Evolutionary conservation across 1,284 basidiomycete species (phyloP).

Genomic region (Acaromyces ingoldii): DNA sequence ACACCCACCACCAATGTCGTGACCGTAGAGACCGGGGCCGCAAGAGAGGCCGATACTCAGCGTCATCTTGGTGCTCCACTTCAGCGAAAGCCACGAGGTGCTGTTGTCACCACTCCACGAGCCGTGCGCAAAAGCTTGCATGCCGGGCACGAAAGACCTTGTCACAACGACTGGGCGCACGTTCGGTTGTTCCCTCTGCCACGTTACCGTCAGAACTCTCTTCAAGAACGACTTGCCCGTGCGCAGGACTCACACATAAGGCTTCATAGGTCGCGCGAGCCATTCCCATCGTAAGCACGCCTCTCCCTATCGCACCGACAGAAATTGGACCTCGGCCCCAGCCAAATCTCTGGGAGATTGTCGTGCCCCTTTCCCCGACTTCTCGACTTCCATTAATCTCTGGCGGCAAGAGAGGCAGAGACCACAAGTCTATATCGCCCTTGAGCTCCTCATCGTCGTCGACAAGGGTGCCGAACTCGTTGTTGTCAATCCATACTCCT

Average conservation of each 20-base stretch:
- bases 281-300: conserved; percentile 22
- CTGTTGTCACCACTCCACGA: conserved; percentile 25
- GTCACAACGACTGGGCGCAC: conserved; percentile 20
- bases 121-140: conserved; percentile 22
- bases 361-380: background rate
- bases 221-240: background rate
- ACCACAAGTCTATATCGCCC: conserved; percentile 15
- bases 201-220: background rate
- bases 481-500: conserved; percentile 29
- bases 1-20: conserved; percentile 20
- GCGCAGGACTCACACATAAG: conserved; percentile 2
- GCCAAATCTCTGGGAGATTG: background rate
- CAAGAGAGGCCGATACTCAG: conserved; percentile 16
- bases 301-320: conserved; percentile 15
- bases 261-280: conserved; percentile 15
- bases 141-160: conserved; percentile 19
- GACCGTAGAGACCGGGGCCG: conserved; percentile 20
- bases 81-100: conserved; percentile 20
- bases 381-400: background rate
- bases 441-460: conserved; percentile 17
- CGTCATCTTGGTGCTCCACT: conserved; percentile 19
- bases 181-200: conserved; percentile 4
- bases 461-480: conserved; percentile 25
- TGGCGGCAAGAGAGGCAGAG: background rate
- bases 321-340: conserved; percentile 5